Evolutionary conservation across 1,284 basidiomycete genomes (phyloP), one percentile per base, ranked within the genome.

Genomic region (Malassezia japonica): DNA sequence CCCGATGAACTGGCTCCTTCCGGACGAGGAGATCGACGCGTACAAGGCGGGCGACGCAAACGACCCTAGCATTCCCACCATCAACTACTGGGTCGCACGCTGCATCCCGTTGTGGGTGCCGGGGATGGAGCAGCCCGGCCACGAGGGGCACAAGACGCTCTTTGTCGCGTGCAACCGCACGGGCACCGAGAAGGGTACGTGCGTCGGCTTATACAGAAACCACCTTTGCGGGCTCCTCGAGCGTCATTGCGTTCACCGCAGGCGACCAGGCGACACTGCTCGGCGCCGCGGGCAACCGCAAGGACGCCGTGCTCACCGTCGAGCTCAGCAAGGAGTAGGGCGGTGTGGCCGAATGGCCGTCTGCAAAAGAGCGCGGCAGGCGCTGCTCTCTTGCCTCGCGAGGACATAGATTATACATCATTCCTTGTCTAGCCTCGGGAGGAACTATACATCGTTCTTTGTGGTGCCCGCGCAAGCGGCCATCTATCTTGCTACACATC

Each of bases 1-100:
- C 38, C 78, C 63, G 12, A 69, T 65, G 59, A 64, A 64, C 1
- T 71, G 68, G 68, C 55, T 66, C 12, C 46, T 59, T 8, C 60
- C 65, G 1, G 54, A 51, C 5, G 25, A 20, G 7, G 39, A 52
- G 8, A 15, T 27, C 2, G 37, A 29, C 13, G 16, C 34, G 23
- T 32, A 39, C 38, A 1, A 25, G 8, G 18, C 29, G 13, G 32
- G 32, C 15, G 8, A 12, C 16, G 18, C 10, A 2, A 33, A 15
- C n/a, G 32, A 28, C 23, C 36, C 62, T 9, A 61, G 59, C 35
- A 25, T 64, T 6, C 29, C 47, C 6, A 62, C 57, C 7, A 57
- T 70, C 55, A 62, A 65, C 23, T 71, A 71, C 48, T 71, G 64
- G 66, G 68, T 62, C 0, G 8, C 53, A 40, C 57, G 68, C 13